Conservation (phyloP, 768 basidiomycete genomes). For the Clitopilus hobsonii region DNA sequence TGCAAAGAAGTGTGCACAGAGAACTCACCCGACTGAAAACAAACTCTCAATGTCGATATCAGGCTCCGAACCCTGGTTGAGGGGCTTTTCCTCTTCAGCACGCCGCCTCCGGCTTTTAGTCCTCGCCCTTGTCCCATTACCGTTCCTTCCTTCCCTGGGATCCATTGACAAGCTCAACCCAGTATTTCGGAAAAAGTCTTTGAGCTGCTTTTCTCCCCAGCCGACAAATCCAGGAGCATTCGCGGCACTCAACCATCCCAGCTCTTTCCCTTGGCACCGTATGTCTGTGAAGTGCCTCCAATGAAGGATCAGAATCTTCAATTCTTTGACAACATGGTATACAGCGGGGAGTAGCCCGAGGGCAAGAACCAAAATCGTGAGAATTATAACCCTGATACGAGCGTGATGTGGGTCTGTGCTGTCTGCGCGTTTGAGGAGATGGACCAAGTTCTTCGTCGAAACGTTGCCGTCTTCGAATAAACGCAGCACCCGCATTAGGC, state of each 20-base stretch:
- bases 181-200: constrained; percentile 60
- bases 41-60: constrained; percentile 69
- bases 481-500: constrained; percentile 67
- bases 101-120: constrained; percentile 23
- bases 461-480: constrained; percentile 43
- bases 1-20: not conserved
- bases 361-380: constrained; percentile 57
- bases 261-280: constrained; percentile 63
- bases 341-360: constrained; percentile 65
- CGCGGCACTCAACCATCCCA: constrained; percentile 68
- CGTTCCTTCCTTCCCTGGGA: constrained; percentile 18
- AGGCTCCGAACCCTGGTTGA: constrained; percentile 29
- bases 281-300: constrained; percentile 57
- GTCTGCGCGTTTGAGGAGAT: constrained; percentile 23
- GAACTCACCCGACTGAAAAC: constrained; percentile 67
- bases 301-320: constrained; percentile 49
- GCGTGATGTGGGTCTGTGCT: constrained; percentile 36
- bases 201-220: constrained; percentile 71
- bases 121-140: constrained; percentile 20
- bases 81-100: constrained; percentile 37
- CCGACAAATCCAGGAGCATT: constrained; percentile 63
- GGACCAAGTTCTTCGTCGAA: constrained; percentile 22
- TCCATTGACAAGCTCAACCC: constrained; percentile 62
- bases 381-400: constrained; percentile 61
- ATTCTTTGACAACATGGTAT: constrained; percentile 60